Conservation (phyloP, 1,284 basidiomycete species). For the Rhodotorula sp. region DNA sequence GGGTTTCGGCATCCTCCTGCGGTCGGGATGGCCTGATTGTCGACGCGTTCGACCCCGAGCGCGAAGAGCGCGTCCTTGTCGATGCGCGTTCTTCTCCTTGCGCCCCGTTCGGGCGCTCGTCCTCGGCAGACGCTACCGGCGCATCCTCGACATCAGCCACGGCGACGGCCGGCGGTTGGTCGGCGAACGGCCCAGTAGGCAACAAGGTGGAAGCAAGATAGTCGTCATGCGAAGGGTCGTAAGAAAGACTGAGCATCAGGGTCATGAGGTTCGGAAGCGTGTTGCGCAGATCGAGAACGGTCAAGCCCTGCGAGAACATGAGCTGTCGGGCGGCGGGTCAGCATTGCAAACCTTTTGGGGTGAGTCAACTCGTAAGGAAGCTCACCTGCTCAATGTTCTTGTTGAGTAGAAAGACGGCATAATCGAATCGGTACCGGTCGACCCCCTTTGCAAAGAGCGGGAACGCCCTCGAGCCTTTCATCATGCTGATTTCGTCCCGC, state of each 20-base stretch:
- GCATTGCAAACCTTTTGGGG: neutral
- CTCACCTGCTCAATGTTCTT: constrained; percentile 93
- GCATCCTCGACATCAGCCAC: no score
- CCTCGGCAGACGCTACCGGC: neutral
- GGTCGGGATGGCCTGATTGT: constrained; percentile 5
- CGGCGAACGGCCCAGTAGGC: neutral
- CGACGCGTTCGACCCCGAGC: constrained; percentile 18
- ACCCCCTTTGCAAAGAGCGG: constrained; percentile 91
- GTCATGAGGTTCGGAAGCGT: constrained; percentile 75
- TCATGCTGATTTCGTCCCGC: constrained; percentile 82
- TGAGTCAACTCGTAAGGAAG: neutral
- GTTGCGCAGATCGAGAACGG: constrained; percentile 86
- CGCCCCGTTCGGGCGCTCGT: neutral
- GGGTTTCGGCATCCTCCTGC: neutral
- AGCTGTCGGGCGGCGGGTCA: constrained; percentile 56
- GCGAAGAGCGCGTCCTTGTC: neutral
- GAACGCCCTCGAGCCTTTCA: constrained; percentile 92
- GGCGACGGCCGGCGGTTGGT: no score
- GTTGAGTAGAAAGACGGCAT: constrained; percentile 93
- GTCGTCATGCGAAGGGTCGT: constrained; percentile 26
- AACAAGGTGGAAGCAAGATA: constrained; percentile 3
- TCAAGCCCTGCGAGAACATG: constrained; percentile 82
- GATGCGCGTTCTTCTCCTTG: neutral
- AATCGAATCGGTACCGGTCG: constrained; percentile 95
- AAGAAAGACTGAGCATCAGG: constrained; percentile 30